Evolutionary conservation across 208 protist species (phyloP).

Genomic region (Trypanosoma melophagium): DNA sequence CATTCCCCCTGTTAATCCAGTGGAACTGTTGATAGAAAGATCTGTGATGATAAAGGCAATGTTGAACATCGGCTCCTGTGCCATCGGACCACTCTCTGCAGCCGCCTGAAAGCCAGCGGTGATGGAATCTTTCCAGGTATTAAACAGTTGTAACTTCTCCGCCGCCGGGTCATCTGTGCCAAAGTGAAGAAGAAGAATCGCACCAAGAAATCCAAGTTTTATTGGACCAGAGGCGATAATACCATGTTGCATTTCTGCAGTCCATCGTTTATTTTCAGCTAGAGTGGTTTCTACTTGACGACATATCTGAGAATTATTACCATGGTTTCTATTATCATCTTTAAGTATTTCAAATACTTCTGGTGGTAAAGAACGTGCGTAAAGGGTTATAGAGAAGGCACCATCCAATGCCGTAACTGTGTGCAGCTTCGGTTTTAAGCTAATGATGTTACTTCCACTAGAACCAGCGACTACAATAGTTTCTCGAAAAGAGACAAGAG

Average conservation of each 20-base stretch:
- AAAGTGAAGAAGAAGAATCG: slow-evolving; percentile 72
- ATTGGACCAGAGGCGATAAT: slow-evolving; percentile 61
- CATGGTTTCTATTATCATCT: slow-evolving; percentile 67
- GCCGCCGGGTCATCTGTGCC: slow-evolving; percentile 22
- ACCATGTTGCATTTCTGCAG: slow-evolving; percentile 47
- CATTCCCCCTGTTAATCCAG: slow-evolving; percentile 84
- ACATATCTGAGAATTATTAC: slow-evolving; percentile 47
- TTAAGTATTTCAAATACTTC: slow-evolving; percentile 79
- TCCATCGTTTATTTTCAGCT: slow-evolving; percentile 58
- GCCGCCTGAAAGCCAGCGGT: slow-evolving; percentile 96
- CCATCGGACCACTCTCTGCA: slow-evolving; percentile 93
- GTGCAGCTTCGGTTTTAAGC: slow-evolving; percentile 71
- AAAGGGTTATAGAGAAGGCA: slow-evolving; percentile 70
- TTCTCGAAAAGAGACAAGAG: slow-evolving; percentile 89
- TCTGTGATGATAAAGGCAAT: slow-evolving; percentile 87
- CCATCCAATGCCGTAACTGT: slow-evolving; percentile 61
- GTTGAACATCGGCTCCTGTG: slow-evolving; percentile 96
- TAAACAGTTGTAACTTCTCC: slow-evolving; percentile 33
- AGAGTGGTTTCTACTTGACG: slow-evolving; percentile 40
- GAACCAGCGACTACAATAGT: slow-evolving; percentile 53
- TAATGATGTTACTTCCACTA: slow-evolving; percentile 7
- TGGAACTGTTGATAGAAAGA: slow-evolving; percentile 42
- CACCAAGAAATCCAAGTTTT: slow-evolving; percentile 72
- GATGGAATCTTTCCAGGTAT: slow-evolving; percentile 82
- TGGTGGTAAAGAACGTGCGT: slow-evolving; percentile 62